Percentiles rank a stretch among this genome's conserved stretches.
phyloP scores from a whole-genome alignment of 768 basidiomycete genomes.

The Symmetrospora coprosmae region DNA sequence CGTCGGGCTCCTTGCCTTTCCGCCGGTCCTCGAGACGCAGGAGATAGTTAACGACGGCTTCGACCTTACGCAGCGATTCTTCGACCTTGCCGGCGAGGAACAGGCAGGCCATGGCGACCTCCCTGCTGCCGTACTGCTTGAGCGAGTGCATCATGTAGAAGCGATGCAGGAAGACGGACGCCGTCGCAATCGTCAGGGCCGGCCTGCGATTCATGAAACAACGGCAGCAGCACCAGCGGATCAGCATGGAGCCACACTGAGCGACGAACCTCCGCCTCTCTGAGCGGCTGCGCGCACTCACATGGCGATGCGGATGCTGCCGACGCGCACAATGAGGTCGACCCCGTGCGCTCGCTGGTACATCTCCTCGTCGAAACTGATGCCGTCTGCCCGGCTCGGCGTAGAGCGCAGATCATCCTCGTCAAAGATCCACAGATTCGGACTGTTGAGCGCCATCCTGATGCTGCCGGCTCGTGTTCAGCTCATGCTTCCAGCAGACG shows the following conservation, averaged over 20 bases:
- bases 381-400: conserved; percentile 7
- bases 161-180: conserved; percentile 13
- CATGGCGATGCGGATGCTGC: neutral
- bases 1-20: conserved; percentile 15
- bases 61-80: conserved; percentile 14
- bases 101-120: conserved; percentile 5
- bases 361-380: neutral
- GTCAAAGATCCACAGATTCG: conserved; percentile 6
- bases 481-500: too few species aligned
- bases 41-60: conserved; percentile 14
- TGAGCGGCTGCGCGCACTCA: neutral
- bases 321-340: conserved; percentile 16
- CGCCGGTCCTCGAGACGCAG: conserved; percentile 11
- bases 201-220: neutral
- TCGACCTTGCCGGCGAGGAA: conserved; percentile 20
- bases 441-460: too few species aligned
- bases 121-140: neutral
- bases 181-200: conserved; percentile 10
- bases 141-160: conserved; percentile 20
- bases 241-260: neutral
- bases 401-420: conserved; percentile 5
- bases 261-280: too few species aligned
- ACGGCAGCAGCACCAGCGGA: neutral
- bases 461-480: too few species aligned
- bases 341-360: conserved; percentile 14